phyloP scores from a whole-genome alignment of 306 rosid genomes.

The Pterocarpus santalinus region DNA sequence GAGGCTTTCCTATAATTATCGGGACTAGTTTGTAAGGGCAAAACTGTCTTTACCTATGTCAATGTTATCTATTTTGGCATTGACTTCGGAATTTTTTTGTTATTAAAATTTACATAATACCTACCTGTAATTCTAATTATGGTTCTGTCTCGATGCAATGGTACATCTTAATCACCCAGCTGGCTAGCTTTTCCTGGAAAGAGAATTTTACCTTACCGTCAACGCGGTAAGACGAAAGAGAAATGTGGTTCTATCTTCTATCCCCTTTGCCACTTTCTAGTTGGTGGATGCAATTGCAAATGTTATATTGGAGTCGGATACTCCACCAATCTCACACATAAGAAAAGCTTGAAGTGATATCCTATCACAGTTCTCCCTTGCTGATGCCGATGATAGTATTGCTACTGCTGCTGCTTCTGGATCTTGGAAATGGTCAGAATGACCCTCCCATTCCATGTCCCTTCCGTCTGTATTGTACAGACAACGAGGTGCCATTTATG shows the following conservation, averaged over 20 bases:
- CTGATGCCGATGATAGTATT: neutral
- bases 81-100: neutral
- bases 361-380: neutral
- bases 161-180: no score
- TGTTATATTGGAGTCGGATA: neutral
- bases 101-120: no score
- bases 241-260: no score
- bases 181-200: no score
- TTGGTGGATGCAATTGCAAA: no score
- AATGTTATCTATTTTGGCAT: slow-evolving; percentile 7
- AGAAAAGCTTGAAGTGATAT: no score
- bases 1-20: neutral
- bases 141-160: no score
- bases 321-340: neutral
- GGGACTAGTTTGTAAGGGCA: neutral
- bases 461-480: neutral
- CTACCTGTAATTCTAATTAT: no score
- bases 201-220: no score
- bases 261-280: no score
- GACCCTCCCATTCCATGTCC: neutral
- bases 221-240: no score
- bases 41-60: neutral
- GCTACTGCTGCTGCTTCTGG: neutral
- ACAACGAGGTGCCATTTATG: neutral
- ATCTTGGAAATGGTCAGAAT: neutral